Evolutionary conservation across 1,139 yeast species (phyloP), one percentile per base, ranked within the genome.

Genomic region (Wickerhamomyces sp.): DNA sequence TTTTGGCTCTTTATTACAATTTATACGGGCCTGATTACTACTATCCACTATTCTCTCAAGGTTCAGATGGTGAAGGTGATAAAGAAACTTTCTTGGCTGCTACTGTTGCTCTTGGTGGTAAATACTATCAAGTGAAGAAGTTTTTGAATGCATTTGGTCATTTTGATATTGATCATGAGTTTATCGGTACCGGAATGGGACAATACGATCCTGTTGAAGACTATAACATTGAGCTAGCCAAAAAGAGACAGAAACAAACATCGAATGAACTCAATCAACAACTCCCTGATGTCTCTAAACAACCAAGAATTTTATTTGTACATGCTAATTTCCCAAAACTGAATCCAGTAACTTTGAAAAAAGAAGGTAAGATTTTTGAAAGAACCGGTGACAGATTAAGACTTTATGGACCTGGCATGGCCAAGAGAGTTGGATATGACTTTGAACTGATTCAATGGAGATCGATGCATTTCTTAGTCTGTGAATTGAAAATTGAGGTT

Each of bases 51-150:
- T 72, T 87, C 36, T 79, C 91, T 1, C 95, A 86, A 59, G 89
- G 89, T 12, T 76, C 85, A 0, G 83, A 79, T 38, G 95, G 96
- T 28, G 94, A 85, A 61, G 95, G 95, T 42, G 95, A 87, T 57
- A 87, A 86, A 55, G 96, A 87, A 54, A 85, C 95, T 0, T 87
- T 84, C 52, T 63, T 84, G 36, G 89, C 95, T 0, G 89, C 91
- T 0, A 80, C 93, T 1, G 71, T 72, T 30, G 85, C 82, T 2
- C 59, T 81, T 36, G 61, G 64, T 8, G 71, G 76, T 33, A 66
- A 74, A 2, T 80, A 65, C 45, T 83, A 85, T 52, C 89, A 82
- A 56, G 87, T 84, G n/a, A 71, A 74, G 31, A 68, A 62, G 41
- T 74, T 73, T 42, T 55, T 74, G 30, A 64, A 65, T 40, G 78